These are phyloP conservation scores for Paramyrothecium roridum DNA, from an alignment of 2,329 filamentous ascomycete species.

Conservation along the genomic window DNA sequence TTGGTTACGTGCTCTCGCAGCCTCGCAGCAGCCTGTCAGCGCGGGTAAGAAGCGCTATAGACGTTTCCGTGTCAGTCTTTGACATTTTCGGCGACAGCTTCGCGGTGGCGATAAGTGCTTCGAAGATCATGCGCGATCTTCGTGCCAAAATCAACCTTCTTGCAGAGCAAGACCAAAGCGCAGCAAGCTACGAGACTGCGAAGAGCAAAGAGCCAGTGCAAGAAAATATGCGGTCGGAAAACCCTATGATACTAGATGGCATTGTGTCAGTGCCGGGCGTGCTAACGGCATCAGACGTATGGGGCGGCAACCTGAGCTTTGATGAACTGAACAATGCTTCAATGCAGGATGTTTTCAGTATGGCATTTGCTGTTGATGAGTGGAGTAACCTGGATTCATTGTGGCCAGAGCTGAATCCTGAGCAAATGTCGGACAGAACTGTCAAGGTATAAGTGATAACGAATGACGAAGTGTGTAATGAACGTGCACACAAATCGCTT, in stretches of 20 bases:
- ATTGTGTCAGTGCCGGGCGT: too few species aligned
- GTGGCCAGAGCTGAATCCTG: background rate
- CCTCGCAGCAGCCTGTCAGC: constrained; percentile 7
- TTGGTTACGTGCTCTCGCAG: constrained; percentile 21
- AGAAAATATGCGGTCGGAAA: too few species aligned
- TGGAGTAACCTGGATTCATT: constrained; percentile 1
- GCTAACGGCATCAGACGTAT: too few species aligned
- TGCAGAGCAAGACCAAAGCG: too few species aligned
- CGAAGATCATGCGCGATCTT: constrained; percentile 26
- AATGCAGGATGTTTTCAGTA: constrained; percentile 2
- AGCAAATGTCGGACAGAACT: too few species aligned
- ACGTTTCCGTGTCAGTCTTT: constrained; percentile 31
- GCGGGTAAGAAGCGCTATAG: constrained; percentile 16
- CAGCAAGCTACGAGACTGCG: too few species aligned
- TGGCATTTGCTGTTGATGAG: constrained; percentile 1
- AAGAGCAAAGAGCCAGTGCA: too few species aligned
- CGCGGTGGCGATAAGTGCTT: constrained; percentile 29
- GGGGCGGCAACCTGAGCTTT: background rate
- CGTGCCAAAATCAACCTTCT: constrained; percentile 8
- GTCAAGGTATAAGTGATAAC: too few species aligned
- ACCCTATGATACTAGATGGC: too few species aligned
- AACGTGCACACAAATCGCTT: too few species aligned
- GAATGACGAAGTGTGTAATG: too few species aligned
- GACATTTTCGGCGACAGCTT: constrained; percentile 31
- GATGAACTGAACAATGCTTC: background rate